Base-by-base conservation (phyloP, 257 asterid species). In the Jacaranda mimosifolia region DNA sequence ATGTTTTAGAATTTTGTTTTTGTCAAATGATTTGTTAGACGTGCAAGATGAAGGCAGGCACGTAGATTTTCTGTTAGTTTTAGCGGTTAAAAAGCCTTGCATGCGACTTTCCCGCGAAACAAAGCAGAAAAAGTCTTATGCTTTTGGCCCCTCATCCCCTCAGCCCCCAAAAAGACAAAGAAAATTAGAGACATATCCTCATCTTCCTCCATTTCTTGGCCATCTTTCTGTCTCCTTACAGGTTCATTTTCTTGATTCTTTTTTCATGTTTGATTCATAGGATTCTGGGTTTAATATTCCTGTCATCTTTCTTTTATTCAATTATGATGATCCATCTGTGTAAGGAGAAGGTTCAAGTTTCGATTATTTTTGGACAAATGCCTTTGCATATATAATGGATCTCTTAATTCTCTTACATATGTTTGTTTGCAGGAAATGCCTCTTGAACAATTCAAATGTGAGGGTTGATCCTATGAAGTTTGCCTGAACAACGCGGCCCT, bases 11-110 rank as follows among this genome's bases (percentile, higher is more conserved):
- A 66, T 10, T 51, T 43, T 43, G 26, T 10, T 39, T 12, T 40
- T 39, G 76, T 10, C 6, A 19, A 49, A 78, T 62, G 13, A 42
- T 40, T 74, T 63, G 56, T 40, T 26, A 70, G 82, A 82, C 86
- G 86, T 85, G 89, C 81, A 76, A 76, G 70, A 81, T 64, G 66
- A 73, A 80, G 87, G 89, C 66, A 66, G 21, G 84, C 85, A 83
- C 88, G 86, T 79, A 70, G 63, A 12, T 43, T 21, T 45, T 18
- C 42, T 36, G 43, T 53, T 11, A 38, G n/a, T 62, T 56, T 79
- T 68, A 72, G 80, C 70, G 87, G 88, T 75, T 80, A 52, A 75
- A 82, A 82, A 32, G 77, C 53, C 51, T 52, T 82, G 80, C 83
- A 75, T 69, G 84, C 90, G 83, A 70, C n/a, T 72, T 86, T 82